Base-by-base conservation (phyloP, 2,329 filamentous ascomycete species). In the Talaromyces sp. region DNA sequence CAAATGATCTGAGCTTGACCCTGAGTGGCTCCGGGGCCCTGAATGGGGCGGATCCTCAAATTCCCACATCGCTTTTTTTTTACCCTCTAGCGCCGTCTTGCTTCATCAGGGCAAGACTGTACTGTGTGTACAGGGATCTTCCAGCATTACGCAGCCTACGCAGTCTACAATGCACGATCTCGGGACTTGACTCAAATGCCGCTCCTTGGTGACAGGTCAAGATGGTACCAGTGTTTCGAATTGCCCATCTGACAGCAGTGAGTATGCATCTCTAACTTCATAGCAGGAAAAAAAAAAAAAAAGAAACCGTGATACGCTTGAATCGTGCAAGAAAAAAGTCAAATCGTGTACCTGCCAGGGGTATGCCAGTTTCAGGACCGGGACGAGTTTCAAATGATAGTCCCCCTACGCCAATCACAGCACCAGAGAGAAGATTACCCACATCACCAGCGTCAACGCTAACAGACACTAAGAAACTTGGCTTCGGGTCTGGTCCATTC, bases 391-490 rank as follows among this genome's bases (percentile, higher is more conserved):
- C 43, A 46, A 46, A 30, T 35, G 43, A 27, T 35, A 30, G 16
- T 35, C 43, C 10, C 30, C 6, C 3, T 20, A 14, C 32, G 24
- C 60, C 59, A 62, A 63, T 63, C 50, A 54, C 16, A n/a, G 6
- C 37, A 6, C 8, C 13, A 13, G 11, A 22, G 17, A 14, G 19
- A n/a, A 35, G 32, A 35, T 22, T 41, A 37, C 17, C 50, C 55
- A 55, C 45, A 16, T 20, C 44, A 56, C 54, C 39, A 36, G 41
- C 40, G 52, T 19, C 14, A 39, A 51, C 56, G 43, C 63, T 63
- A 63, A 59, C 19, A 17, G 39, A 51, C 56, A 44, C 63, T 63
- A 63, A 61, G 33, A 56, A 59, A 58, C 59, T 60, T 62, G 63
- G 58, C 61, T 61, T 54, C 32, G 47, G 39, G 47, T 54, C 54